Base-by-base conservation (phyloP, 768 basidiomycete species). In the Ramaria sp. region DNA sequence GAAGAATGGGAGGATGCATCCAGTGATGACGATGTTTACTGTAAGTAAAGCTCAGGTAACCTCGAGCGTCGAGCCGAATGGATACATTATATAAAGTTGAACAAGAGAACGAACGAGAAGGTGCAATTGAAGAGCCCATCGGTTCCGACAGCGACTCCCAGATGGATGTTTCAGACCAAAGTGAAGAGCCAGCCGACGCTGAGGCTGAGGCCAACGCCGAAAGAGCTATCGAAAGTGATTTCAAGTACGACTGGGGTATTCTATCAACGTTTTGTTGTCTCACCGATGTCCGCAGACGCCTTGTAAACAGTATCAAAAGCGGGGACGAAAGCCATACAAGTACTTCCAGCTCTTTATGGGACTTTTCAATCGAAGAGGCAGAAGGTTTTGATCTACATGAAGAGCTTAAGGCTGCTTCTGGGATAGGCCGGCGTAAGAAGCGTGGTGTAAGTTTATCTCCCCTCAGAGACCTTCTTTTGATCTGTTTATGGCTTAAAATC, bases 381-480 rank as follows among this genome's bases (percentile, higher is more conserved):
- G 79, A 83, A 61, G 86, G 90, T 64, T 80, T 78, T 13, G 84
- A 89, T 57, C 17, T 56, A 38, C 54, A 48, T 12, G 54, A 45
- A 37, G 86, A 89, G 63, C 70, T 91, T 51, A 78, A 86, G 15
- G 79, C 74, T 43, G 87, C 86, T 6, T 85, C 86, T 9, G 88
- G 88, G 5, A 78, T 91, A 33, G 87, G 88, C 13, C 72, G 73
- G 17, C 74, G 64, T 54, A 71, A 67, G 57, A 64, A 73, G 61
- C 75, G 72, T 78, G 78, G 54, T 47, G 70, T 64, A 38, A 30
- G 22, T 33, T 33, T 34, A n/a, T 9, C 17, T 39, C n/a, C 53
- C 24, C 13, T 31, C 37, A 31, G 30, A 31, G 30, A 34, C 19
- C 56, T 20, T 51, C 30, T n/a, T 30, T 13, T 27, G 11, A 53